Conservation (phyloP, 768 basidiomycete genomes). For the Rickenella mellea region DNA sequence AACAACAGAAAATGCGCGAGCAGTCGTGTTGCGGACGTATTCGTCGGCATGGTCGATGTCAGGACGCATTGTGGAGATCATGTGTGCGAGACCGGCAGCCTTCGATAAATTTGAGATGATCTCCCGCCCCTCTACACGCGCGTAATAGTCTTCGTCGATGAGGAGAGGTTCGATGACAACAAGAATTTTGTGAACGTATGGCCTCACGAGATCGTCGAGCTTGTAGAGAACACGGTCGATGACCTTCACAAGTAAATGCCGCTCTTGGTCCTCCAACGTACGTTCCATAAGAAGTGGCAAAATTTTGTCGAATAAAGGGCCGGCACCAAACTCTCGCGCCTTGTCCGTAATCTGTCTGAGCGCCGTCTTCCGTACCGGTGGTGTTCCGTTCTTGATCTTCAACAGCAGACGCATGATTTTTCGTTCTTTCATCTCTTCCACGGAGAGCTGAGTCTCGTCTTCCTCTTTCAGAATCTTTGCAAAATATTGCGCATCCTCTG, state of each 20-base stretch:
- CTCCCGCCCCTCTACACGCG: conserved; percentile 96
- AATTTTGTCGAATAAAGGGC: conserved; percentile 97
- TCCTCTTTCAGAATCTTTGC: conserved; percentile 93
- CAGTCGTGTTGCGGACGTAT: conserved; percentile 98
- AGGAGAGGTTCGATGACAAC: conserved; percentile 98
- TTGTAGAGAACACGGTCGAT: conserved; percentile 99
- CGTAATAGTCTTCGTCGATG: conserved; percentile 96
- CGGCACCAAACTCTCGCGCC: conserved; percentile 96
- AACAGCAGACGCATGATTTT: conserved; percentile 97
- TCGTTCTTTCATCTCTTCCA: conserved; percentile 98
- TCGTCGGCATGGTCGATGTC: conserved; percentile 99
- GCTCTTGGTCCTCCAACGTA: conserved; percentile 95
- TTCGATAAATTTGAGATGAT: conserved; percentile 99
- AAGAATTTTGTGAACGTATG: conserved; percentile 98
- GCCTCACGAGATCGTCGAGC: conserved; percentile 95
- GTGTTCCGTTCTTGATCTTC: conserved; percentile 99
- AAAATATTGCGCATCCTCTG: conserved; percentile 97
- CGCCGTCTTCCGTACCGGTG: conserved; percentile 95
- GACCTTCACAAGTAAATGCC: conserved; percentile 96
- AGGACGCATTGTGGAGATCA: conserved; percentile 99
- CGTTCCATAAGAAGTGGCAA: conserved; percentile 96
- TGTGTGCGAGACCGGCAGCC: conserved; percentile 97
- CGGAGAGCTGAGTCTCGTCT: conserved; percentile 84
- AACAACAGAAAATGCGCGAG: conserved; percentile 96
- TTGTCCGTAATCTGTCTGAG: conserved; percentile 98